These are phyloP conservation scores for Moringa oleifera DNA, from an alignment of 345 rosid genomes.

Conservation along the genomic window DNA sequence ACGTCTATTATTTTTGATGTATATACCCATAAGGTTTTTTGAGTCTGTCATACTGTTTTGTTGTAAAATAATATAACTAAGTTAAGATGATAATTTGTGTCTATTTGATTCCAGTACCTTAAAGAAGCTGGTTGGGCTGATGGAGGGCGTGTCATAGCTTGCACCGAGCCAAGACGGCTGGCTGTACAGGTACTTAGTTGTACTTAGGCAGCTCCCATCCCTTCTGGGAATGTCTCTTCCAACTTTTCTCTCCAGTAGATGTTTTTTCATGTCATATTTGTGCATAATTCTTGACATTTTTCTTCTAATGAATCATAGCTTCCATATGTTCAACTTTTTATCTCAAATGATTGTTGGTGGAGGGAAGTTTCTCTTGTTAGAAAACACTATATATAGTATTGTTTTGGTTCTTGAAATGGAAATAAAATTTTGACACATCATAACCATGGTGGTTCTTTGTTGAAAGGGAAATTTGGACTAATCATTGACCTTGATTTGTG, in stretches of 20 bases:
- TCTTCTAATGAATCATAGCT: background rate
- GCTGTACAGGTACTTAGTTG: constrained; percentile 69
- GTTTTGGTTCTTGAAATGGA: background rate
- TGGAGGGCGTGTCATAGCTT: constrained; percentile 88
- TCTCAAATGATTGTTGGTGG: background rate
- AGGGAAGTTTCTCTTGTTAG: background rate
- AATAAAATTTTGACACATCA: too few relatives aligned
- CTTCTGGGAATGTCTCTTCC: background rate
- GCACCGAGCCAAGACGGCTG: constrained; percentile 90
- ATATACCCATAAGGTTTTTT: background rate
- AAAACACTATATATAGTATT: background rate
- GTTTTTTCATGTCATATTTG: background rate
- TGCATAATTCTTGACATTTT: background rate
- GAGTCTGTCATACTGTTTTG: background rate
- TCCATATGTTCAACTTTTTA: background rate
- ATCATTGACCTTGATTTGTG: too few relatives aligned
- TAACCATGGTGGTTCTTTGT: too few relatives aligned
- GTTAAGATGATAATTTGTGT: constrained; percentile 5
- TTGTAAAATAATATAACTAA: too few relatives aligned
- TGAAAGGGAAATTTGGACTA: too few relatives aligned
- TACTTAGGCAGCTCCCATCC: background rate
- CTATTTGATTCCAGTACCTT: constrained; percentile 48
- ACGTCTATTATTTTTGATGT: too few relatives aligned
- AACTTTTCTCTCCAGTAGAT: background rate
- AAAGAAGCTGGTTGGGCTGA: constrained; percentile 99